Evolutionary conservation across 2,329 filamentous ascomycete genomes (phyloP).

Genomic region (Aureobasidium melanogenum): DNA sequence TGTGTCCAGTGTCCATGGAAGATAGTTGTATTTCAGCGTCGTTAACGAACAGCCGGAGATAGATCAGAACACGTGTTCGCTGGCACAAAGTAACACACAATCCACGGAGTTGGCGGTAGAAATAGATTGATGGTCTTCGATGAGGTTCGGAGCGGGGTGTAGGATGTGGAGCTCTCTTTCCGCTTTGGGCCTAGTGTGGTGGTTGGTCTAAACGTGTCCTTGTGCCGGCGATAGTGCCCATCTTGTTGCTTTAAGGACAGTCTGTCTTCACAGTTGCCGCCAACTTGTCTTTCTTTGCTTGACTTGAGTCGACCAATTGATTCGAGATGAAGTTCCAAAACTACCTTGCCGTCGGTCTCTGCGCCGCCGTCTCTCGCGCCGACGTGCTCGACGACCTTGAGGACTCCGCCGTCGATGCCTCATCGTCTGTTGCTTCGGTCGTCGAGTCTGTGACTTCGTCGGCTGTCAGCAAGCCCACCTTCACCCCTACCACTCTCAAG

Average conservation of each 20-base stretch:
- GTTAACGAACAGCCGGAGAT: too few relatives aligned
- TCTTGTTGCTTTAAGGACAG: background rate
- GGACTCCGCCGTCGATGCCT: conserved; percentile 34
- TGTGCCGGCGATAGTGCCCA: conserved; percentile 2
- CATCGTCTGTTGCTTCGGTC: conserved; percentile 34
- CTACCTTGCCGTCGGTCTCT: conserved; percentile 60
- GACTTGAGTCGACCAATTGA: background rate
- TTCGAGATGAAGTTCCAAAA: conserved; percentile 75
- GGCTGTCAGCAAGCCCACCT: conserved; percentile 63
- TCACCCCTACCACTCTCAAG: conserved; percentile 85
- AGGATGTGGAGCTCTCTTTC: background rate
- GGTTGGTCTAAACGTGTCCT: conserved; percentile 5
- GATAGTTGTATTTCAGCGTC: too few relatives aligned
- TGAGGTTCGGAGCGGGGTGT: background rate
- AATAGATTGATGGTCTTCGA: background rate
- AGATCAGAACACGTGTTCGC: too few relatives aligned
- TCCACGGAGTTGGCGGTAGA: background rate
- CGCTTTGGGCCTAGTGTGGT: background rate
- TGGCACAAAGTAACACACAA: background rate
- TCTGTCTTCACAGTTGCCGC: background rate
- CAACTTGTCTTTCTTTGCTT: background rate
- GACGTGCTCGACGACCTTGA: conserved; percentile 61
- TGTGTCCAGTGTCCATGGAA: too few relatives aligned
- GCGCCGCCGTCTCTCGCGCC: conserved; percentile 63
- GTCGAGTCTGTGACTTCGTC: conserved; percentile 48